These are phyloP conservation scores for Bryoglossum gracile DNA, from an alignment of 495 filamentous ascomycete genomes.

Conservation along the genomic window DNA sequence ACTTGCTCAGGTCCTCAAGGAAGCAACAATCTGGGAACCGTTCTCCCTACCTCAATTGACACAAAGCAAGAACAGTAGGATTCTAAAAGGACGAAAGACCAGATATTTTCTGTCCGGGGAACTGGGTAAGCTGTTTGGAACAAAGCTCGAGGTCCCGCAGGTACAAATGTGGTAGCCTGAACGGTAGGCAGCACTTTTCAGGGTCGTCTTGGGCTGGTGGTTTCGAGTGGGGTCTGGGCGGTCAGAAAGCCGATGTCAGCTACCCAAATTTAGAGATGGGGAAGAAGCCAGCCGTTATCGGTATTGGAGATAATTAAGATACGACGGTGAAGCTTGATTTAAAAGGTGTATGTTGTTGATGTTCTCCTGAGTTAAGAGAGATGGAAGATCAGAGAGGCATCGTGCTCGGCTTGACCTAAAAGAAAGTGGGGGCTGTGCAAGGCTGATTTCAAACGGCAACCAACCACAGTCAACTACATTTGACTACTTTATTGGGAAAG, in stretches of 20 bases:
- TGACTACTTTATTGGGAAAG: no score
- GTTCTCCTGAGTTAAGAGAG: no score
- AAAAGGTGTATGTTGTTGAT: no score
- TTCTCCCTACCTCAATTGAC: conserved; percentile 5
- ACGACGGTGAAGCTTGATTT: no score
- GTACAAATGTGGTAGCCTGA: conserved; percentile 20
- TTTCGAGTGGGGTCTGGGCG: neutral
- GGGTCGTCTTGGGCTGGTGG: neutral
- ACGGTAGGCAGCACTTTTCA: conserved; percentile 17
- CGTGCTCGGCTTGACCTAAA: neutral
- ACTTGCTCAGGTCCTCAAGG: neutral
- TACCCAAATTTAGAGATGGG: neutral
- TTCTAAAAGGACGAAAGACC: conserved; percentile 10
- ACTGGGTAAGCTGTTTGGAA: conserved; percentile 1
- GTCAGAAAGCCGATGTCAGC: neutral
- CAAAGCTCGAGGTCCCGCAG: conserved; percentile 6
- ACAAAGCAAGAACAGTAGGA: neutral
- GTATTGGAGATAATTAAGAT: no score
- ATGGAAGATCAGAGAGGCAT: neutral
- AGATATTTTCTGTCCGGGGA: conserved; percentile 2
- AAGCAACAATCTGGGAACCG: neutral
- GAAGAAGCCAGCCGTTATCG: neutral
- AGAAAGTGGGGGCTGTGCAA: neutral
- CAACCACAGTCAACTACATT: neutral
- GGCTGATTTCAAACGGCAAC: neutral